Percentiles rank a stretch among this genome's conserved stretches.
Evolutionary conservation across 495 filamentous ascomycete species (phyloP).

Genomic region (Cercophora sp.): DNA sequence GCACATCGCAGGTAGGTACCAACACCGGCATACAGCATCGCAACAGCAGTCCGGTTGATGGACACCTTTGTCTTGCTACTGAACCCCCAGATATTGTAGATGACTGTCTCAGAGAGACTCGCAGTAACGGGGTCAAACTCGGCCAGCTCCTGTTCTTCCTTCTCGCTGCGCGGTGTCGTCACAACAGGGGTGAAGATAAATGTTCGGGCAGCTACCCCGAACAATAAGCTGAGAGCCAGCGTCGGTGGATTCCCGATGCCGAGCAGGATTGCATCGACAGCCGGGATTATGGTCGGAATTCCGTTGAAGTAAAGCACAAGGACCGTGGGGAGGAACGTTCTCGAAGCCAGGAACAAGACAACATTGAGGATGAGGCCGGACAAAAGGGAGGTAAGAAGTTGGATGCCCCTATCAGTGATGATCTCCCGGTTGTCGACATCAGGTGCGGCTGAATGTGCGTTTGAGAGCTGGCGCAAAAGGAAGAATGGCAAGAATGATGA

Average conservation of each 20-base stretch:
- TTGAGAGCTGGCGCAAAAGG: constrained; percentile 61
- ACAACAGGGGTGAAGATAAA: constrained; percentile 74
- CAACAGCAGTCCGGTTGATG: constrained; percentile 56
- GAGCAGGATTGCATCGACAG: constrained; percentile 55
- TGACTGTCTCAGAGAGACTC: constrained; percentile 55
- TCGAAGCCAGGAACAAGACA: constrained; percentile 58
- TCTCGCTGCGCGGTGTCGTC: constrained; percentile 39
- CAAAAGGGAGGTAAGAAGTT: constrained; percentile 59
- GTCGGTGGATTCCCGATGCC: constrained; percentile 51
- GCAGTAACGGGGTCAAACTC: constrained; percentile 52
- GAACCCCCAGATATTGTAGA: constrained; percentile 59
- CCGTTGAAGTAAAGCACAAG: constrained; percentile 67
- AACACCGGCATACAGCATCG: constrained; percentile 51
- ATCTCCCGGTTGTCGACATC: constrained; percentile 64
- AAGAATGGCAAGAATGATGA: constrained; percentile 66
- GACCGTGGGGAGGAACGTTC: constrained; percentile 60
- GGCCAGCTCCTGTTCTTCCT: constrained; percentile 29
- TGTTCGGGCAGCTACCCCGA: constrained; percentile 63
- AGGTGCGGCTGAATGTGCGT: constrained; percentile 56
- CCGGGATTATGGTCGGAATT: constrained; percentile 59
- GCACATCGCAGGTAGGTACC: constrained; percentile 65
- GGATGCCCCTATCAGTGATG: constrained; percentile 59
- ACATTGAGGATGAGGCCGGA: constrained; percentile 65
- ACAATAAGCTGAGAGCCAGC: constrained; percentile 29
- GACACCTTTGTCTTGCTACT: constrained; percentile 62